phyloP scores from a whole-genome alignment of 2,329 filamentous ascomycete species.

The Sporothrix curviconia region DNA sequence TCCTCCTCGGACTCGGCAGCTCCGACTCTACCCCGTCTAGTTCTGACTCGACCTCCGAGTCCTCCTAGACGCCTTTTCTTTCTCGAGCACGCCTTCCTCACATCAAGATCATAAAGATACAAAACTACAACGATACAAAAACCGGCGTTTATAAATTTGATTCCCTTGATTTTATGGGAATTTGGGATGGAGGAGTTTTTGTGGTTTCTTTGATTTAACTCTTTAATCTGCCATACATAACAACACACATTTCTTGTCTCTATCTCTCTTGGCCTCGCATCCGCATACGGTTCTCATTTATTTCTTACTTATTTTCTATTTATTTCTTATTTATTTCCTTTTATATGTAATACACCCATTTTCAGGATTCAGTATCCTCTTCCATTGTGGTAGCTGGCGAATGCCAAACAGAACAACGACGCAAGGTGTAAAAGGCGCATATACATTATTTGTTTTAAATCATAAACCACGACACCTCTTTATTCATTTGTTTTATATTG shows the following conservation, averaged over 20 bases:
- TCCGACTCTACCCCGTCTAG: not conserved
- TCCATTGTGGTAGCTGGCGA: not conserved
- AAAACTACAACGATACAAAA: not conserved
- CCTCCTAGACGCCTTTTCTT: not conserved
- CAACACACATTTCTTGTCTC: not conserved
- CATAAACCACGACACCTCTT: too few relatives aligned
- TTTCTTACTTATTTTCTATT: too few relatives aligned
- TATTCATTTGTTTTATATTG: conserved; percentile 2
- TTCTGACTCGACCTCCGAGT: not conserved
- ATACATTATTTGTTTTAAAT: too few relatives aligned
- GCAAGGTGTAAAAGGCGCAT: too few relatives aligned
- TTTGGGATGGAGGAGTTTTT: not conserved
- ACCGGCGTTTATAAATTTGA: not conserved
- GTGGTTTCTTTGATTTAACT: not conserved
- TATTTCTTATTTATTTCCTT: not conserved
- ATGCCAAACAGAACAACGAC: not conserved
- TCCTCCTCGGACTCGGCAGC: not conserved
- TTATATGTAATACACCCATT: too few relatives aligned
- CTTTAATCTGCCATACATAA: not conserved
- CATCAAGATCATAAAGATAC: not conserved
- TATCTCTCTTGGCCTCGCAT: too few relatives aligned
- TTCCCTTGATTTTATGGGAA: not conserved
- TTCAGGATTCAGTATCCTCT: too few relatives aligned
- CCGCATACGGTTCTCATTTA: too few relatives aligned
- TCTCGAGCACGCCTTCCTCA: not conserved